Base-by-base conservation (phyloP, 2,329 filamentous ascomycete genomes). In the Sporothrix humicola region DNA sequence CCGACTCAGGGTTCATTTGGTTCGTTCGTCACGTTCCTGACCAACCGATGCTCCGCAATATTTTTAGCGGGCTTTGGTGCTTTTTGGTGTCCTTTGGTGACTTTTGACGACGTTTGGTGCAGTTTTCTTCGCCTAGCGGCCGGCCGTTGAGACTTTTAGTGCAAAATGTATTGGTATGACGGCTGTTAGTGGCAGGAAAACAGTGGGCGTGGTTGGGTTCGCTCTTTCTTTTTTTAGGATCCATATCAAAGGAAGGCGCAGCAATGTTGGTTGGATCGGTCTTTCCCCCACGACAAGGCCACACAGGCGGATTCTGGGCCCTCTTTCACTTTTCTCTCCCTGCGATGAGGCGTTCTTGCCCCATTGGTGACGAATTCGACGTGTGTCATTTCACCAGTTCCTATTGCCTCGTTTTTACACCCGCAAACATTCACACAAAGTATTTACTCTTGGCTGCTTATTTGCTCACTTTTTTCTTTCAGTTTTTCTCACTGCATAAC, bases 231-330 rank as follows among this genome's bases (percentile, higher is more conserved):
- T 17, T 63, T 37, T 37, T 50, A 48, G 44, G 44, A 17, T 50
- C 42, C 72, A 70, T 73, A 58, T 65, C 46, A 46, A 7, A 48
- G 37, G 66, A 70, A 65, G 72, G 72, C 72, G 72, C 72, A 71
- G 66, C 66, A 70, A 26, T 26, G 13, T n/a, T 26, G 23, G 23
- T 50, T n/a, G 48, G 65, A 52, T 68, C 65, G n/a, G 26, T 26
- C n/a, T 46, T 69, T 46, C 58, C 54, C 50, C 71, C 44, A 66
- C 46, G 46, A 66, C 70, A 42, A 37, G 44, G 44, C 63, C 20
- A 17, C 42, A 37, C 31, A 37, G 10, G 13, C 44, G 65, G 63
- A 31, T 61, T 48, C 42, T 26, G 42, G 58, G 23, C 20, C 58
- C 58, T 56, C 52, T 26, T 56, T 26, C 52, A n/a, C 12, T 37